phyloP scores from a whole-genome alignment of 805 yeast species.

The Starmerella ratchasimensis region DNA sequence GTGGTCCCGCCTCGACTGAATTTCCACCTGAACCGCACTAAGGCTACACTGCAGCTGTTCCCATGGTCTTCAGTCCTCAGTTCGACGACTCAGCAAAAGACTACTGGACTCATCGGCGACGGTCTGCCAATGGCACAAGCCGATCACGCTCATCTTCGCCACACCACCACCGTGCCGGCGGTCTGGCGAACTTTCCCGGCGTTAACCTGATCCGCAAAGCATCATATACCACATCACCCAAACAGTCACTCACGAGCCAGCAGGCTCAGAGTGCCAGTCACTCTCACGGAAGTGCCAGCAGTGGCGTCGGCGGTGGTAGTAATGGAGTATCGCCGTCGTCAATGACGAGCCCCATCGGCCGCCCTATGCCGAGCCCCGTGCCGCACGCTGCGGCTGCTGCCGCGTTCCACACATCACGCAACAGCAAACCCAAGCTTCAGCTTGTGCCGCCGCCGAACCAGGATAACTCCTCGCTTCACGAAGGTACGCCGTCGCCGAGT shows the following conservation, averaged over 20 bases:
- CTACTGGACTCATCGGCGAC: conserved; percentile 1
- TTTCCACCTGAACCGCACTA: too few species aligned
- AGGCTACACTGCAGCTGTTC: too few species aligned
- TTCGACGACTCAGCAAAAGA: not conserved
- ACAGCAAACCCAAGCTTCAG: conserved; percentile 1
- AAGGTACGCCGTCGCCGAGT: not conserved
- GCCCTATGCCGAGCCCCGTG: not conserved
- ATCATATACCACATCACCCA: too few species aligned
- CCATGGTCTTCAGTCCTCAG: not conserved
- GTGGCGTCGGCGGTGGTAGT: not conserved
- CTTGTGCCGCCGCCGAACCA: conserved; percentile 1
- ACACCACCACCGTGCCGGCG: not conserved
- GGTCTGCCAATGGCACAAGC: not conserved
- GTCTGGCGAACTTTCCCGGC: not conserved
- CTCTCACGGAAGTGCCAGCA: too few species aligned
- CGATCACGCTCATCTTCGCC: not conserved
- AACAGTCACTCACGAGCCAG: too few species aligned
- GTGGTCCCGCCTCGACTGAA: too few species aligned
- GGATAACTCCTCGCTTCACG: not conserved
- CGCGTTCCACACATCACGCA: not conserved
- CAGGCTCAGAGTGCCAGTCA: too few species aligned
- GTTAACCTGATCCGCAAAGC: too few species aligned
- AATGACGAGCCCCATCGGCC: not conserved
- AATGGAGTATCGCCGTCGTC: not conserved
- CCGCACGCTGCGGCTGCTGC: conserved; percentile 4